phyloP scores from a whole-genome alignment of 2,329 filamentous ascomycete genomes.

The Sporothrix inflata region DNA sequence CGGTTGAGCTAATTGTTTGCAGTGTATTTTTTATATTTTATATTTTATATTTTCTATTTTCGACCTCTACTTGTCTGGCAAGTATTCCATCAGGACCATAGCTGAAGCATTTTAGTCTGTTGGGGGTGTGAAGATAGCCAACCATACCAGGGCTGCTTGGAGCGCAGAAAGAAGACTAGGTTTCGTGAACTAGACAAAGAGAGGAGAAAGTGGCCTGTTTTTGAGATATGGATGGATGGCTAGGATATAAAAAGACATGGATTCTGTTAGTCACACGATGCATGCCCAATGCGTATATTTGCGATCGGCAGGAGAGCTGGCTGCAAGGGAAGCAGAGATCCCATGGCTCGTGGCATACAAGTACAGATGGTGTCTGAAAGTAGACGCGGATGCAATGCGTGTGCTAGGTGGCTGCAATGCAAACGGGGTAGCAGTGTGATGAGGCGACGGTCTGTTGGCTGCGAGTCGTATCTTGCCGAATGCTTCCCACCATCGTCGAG shows the following conservation, averaged over 20 bases:
- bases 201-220: not conserved
- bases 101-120: not conserved
- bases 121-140: not conserved
- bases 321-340: not conserved
- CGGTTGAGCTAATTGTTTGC: not conserved
- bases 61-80: not conserved
- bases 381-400: not conserved
- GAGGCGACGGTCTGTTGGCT: not conserved
- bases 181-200: not conserved
- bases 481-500: not conserved
- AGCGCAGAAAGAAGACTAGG: not conserved
- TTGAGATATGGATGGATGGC: not conserved
- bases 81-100: not conserved
- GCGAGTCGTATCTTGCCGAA: not conserved
- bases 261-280: not conserved
- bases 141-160: not conserved
- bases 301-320: not conserved
- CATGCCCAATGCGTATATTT: not conserved
- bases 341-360: not conserved
- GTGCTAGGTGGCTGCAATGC: not conserved
- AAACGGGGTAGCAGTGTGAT: not conserved
- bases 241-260: not conserved
- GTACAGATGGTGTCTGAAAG: not conserved
- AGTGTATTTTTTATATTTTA: not conserved
- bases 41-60: not conserved